Evolutionary conservation across 2,329 filamentous ascomycete species (phyloP).

Genomic region (Cladosporium sp.): DNA sequence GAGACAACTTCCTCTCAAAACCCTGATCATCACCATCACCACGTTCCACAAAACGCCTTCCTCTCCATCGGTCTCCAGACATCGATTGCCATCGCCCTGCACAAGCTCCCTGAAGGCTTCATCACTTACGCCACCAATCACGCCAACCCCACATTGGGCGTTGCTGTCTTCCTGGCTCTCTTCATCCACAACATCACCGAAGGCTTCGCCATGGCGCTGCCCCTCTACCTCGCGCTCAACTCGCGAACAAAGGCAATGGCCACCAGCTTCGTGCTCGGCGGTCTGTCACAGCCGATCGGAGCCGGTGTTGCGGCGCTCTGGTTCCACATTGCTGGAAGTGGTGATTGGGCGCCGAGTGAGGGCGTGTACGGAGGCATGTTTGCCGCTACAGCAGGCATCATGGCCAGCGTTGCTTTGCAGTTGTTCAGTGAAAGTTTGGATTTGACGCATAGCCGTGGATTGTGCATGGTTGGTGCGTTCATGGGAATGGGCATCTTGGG

Average conservation of each 20-base stretch:
- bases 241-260: constrained; percentile 79
- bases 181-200: constrained; percentile 99
- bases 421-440: constrained; percentile 84
- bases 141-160: constrained; percentile 81
- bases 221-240: constrained; percentile 85
- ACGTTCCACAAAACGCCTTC: constrained; percentile 92
- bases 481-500: constrained; percentile 85
- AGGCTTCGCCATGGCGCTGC: constrained; percentile 90
- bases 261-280: constrained; percentile 81
- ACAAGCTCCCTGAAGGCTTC: constrained; percentile 87
- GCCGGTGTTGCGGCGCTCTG: constrained; percentile 81
- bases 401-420: constrained; percentile 89
- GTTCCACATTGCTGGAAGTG: constrained; percentile 68
- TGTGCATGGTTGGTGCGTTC: constrained; percentile 80
- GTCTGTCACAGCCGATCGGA: constrained; percentile 81
- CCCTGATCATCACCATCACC: constrained; percentile 70
- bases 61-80: constrained; percentile 95
- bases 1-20: constrained; percentile 20
- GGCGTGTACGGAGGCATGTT: constrained; percentile 77
- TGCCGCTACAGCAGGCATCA: constrained; percentile 86
- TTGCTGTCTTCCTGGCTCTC: constrained; percentile 90
- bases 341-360: constrained; percentile 51
- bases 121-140: constrained; percentile 98
- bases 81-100: constrained; percentile 88
- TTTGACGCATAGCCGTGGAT: constrained; percentile 73